These are phyloP conservation scores for Barnettozyma sucrosica DNA, from an alignment of 805 yeast species.

Conservation along the genomic window DNA sequence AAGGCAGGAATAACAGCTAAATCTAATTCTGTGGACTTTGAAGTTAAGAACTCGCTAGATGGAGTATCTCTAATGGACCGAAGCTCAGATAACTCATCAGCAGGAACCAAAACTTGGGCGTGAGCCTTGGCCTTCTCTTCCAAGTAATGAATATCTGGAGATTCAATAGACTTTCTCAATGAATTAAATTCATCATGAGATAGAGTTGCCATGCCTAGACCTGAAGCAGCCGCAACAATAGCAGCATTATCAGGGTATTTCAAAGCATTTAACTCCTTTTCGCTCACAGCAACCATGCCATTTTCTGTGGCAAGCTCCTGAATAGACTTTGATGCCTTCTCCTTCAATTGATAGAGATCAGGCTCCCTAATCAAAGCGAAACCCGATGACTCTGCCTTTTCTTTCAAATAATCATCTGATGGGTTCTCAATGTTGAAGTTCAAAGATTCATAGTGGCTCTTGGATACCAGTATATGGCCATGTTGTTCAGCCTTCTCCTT, in stretches of 20 bases:
- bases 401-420: conserved; percentile 6
- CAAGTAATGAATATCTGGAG: conserved; percentile 22
- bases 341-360: conserved; percentile 11
- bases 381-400: conserved; percentile 1
- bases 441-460: conserved; percentile 21
- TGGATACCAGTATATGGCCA: conserved; percentile 23
- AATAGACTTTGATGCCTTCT: conserved; percentile 14
- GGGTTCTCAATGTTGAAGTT: conserved; percentile 10
- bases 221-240: not conserved
- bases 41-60: conserved; percentile 4
- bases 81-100: conserved; percentile 8
- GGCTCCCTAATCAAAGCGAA: conserved; percentile 2
- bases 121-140: conserved; percentile 19
- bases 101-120: conserved; percentile 11
- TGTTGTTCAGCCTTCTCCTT: conserved; percentile 15
- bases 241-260: conserved; percentile 3
- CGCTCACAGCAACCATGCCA: conserved; percentile 4
- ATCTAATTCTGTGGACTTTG: conserved; percentile 8
- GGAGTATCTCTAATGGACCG: conserved; percentile 2
- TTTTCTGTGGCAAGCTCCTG: conserved; percentile 19
- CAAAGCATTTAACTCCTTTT: conserved; percentile 6
- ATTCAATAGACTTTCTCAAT: conserved; percentile 10
- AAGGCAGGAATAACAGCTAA: conserved; percentile 5
- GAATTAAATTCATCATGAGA: not conserved
- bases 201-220: conserved; percentile 3